A percentile compares a stretch with the other conserved stretches of the same genome.
Conservation (phyloP, 2,329 filamentous ascomycete species). For the Pseudodiploospora longispora region DNA sequence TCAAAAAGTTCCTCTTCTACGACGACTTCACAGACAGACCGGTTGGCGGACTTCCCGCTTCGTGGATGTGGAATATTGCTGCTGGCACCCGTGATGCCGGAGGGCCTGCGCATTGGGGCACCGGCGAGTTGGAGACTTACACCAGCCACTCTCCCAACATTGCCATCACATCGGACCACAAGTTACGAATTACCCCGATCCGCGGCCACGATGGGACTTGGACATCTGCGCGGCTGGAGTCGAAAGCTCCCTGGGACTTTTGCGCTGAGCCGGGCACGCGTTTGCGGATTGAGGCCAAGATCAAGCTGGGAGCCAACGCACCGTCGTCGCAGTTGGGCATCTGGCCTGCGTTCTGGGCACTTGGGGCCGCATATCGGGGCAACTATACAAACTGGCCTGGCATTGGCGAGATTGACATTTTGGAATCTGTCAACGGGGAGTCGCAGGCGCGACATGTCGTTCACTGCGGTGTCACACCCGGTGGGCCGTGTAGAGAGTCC, state of each 20-base stretch:
- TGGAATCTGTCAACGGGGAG: slow-evolving; percentile 35
- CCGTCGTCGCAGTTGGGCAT: slow-evolving; percentile 26
- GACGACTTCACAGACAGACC: too few relatives aligned
- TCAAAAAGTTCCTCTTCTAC: too few relatives aligned
- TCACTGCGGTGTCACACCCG: slow-evolving; percentile 32
- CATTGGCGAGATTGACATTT: slow-evolving; percentile 36
- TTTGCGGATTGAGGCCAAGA: slow-evolving; percentile 29
- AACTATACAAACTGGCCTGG: slow-evolving; percentile 33
- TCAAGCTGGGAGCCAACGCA: slow-evolving; percentile 27
- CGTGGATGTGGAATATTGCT: too few relatives aligned
- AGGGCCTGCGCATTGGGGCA: too few relatives aligned
- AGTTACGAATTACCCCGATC: too few relatives aligned
- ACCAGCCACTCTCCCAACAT: too few relatives aligned
- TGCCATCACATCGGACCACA: too few relatives aligned
- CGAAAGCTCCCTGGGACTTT: slow-evolving; percentile 21
- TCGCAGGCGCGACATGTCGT: slow-evolving; percentile 26
- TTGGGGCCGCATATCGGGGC: slow-evolving; percentile 30
- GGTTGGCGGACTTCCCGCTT: too few relatives aligned
- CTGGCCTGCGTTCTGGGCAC: slow-evolving; percentile 40
- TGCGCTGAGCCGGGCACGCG: slow-evolving; percentile 22
- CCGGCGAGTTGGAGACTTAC: too few relatives aligned
- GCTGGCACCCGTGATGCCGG: too few relatives aligned
- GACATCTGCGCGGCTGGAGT: too few relatives aligned
- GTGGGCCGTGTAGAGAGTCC: slow-evolving; percentile 34
- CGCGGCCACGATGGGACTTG: too few relatives aligned